Conservation (phyloP, 192 early-diverging fungal species). For the Dissophora ornata region DNA sequence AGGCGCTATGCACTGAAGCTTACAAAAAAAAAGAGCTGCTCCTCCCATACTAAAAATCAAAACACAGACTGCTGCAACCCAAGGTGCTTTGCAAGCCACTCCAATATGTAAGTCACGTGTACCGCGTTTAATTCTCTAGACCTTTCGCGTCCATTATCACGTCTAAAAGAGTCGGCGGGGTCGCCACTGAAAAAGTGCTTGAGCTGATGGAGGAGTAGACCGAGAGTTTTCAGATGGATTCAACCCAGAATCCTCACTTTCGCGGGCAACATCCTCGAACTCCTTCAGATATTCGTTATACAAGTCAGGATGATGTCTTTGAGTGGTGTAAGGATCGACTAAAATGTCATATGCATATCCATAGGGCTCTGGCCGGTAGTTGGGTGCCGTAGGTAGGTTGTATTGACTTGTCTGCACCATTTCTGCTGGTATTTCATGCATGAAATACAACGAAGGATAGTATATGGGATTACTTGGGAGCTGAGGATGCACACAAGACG, state of each 20-base stretch:
- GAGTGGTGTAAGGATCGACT: too few species aligned
- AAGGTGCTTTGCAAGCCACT: too few species aligned
- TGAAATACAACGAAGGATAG: too few species aligned
- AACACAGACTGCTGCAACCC: too few species aligned
- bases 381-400: too few species aligned
- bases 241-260: not conserved
- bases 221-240: too few species aligned
- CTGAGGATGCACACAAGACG: too few species aligned
- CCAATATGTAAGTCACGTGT: conserved; percentile 20
- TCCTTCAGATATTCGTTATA: too few species aligned
- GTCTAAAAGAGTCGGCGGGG: conserved; percentile 21
- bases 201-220: not conserved
- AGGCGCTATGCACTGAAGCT: not conserved
- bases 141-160: not conserved
- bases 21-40: conserved; percentile 11
- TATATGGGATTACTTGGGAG: too few species aligned
- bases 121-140: not conserved
- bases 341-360: not conserved
- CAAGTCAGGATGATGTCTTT: too few species aligned
- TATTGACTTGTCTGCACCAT: too few species aligned
- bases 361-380: not conserved
- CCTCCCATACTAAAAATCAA: not conserved
- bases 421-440: too few species aligned
- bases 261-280: not conserved
- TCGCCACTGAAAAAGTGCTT: conserved; percentile 28